phyloP scores from a whole-genome alignment of 1,139 yeast species.

The Sugiyamaella grinbergsii region DNA sequence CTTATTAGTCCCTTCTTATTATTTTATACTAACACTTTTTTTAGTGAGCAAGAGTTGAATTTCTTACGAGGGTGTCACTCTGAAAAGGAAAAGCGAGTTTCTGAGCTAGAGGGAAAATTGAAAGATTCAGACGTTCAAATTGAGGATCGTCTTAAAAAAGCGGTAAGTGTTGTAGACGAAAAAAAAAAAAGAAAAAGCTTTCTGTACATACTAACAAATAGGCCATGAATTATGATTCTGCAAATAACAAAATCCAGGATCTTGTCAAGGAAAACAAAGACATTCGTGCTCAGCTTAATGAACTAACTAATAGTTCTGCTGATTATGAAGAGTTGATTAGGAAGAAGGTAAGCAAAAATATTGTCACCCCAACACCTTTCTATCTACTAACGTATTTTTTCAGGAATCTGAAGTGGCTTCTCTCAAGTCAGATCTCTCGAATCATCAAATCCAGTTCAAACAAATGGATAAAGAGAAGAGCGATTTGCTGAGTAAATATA shows the following conservation, averaged over 20 bases:
- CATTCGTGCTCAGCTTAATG: constrained; percentile 45
- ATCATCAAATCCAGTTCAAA: constrained; percentile 31
- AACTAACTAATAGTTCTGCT: constrained; percentile 44
- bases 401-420: constrained; percentile 44
- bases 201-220: constrained; percentile 11
- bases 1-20: too few relatives aligned
- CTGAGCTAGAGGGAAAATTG: constrained; percentile 42
- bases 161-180: constrained; percentile 27
- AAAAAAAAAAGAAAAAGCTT: not conserved
- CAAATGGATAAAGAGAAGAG: constrained; percentile 30
- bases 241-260: constrained; percentile 48
- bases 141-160: constrained; percentile 41
- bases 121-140: constrained; percentile 43
- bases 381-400: too few relatives aligned
- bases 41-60: constrained; percentile 33
- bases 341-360: constrained; percentile 34
- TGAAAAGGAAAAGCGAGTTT: constrained; percentile 44
- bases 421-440: constrained; percentile 35
- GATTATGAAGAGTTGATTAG: constrained; percentile 44
- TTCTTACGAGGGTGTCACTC: constrained; percentile 31
- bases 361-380: not conserved
- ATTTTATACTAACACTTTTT: not conserved
- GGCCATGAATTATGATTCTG: constrained; percentile 43
- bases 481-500: constrained; percentile 28
- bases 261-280: constrained; percentile 54